phyloP scores from a whole-genome alignment of 371 early-diverging fungal species.

The Cladochytrium tenue region DNA sequence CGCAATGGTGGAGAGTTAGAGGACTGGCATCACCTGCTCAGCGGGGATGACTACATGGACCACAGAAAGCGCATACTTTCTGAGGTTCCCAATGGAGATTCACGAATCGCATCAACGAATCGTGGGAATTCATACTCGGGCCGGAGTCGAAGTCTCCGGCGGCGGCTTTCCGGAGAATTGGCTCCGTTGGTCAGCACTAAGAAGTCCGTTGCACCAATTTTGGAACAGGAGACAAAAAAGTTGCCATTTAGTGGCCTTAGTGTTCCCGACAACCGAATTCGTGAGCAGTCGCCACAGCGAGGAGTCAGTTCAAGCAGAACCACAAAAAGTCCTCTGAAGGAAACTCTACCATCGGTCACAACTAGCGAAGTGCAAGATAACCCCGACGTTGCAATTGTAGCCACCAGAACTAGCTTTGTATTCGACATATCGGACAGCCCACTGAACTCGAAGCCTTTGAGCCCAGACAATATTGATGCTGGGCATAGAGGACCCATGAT shows the following conservation, averaged over 20 bases:
- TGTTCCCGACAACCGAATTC: background rate
- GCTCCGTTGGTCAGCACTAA: background rate
- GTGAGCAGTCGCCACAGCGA: background rate
- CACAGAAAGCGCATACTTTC: slow-evolving; percentile 6
- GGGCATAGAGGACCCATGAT: background rate
- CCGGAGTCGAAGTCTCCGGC: slow-evolving; percentile 14
- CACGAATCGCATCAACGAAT: background rate
- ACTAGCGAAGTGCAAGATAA: background rate
- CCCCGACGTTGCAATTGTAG: background rate
- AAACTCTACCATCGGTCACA: background rate
- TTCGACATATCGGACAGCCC: background rate
- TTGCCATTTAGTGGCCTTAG: background rate
- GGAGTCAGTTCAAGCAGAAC: background rate
- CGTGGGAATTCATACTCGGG: background rate
- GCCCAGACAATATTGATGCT: background rate
- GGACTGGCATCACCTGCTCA: slow-evolving; percentile 70
- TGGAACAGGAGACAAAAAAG: background rate
- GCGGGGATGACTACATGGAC: slow-evolving; percentile 31
- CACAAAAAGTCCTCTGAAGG: background rate
- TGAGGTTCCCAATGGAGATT: background rate
- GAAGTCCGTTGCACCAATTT: background rate
- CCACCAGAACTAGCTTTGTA: background rate
- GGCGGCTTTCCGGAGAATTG: slow-evolving; percentile 8
- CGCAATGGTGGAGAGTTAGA: slow-evolving; percentile 56
- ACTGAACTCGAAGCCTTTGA: background rate